phyloP scores from a whole-genome alignment of 2,329 filamentous ascomycete species.

The Microcera coccophila region DNA sequence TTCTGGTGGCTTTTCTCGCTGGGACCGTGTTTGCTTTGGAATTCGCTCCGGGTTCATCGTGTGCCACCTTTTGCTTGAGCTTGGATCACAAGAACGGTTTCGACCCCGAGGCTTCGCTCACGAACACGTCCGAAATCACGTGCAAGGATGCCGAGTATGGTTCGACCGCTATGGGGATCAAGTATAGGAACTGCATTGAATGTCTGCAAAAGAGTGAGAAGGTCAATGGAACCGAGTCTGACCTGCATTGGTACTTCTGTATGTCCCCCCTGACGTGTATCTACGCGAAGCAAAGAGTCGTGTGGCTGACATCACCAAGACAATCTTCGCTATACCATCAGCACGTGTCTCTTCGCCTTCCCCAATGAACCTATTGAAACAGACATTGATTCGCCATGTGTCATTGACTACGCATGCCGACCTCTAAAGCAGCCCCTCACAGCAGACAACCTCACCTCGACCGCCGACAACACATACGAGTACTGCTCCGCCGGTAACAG shows the following conservation, averaged over 20 bases:
- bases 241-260: conserved; percentile 48
- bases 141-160: conserved; percentile 43
- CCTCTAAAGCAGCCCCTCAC: conserved; percentile 39
- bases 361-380: conserved; percentile 30
- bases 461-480: conserved; percentile 29
- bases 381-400: conserved; percentile 40
- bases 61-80: conserved; percentile 46
- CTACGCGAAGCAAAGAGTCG: background rate
- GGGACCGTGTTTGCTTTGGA: conserved; percentile 33
- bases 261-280: conserved; percentile 20
- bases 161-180: conserved; percentile 36
- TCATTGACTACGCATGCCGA: conserved; percentile 39
- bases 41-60: conserved; percentile 49
- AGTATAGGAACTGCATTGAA: conserved; percentile 44
- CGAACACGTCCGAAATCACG: conserved; percentile 44
- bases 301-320: conserved; percentile 34
- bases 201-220: conserved; percentile 46
- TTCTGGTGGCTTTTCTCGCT: conserved; percentile 17
- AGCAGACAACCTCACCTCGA: conserved; percentile 27
- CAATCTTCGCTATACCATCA: conserved; percentile 47
- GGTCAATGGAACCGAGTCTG: conserved; percentile 37
- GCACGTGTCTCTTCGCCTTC: conserved; percentile 43
- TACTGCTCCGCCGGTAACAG: conserved; percentile 42
- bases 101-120: conserved; percentile 37
- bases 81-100: conserved; percentile 30